Conservation (phyloP, 176 grass and related monocot genomes). For the Triticum dicoccoides region DNA sequence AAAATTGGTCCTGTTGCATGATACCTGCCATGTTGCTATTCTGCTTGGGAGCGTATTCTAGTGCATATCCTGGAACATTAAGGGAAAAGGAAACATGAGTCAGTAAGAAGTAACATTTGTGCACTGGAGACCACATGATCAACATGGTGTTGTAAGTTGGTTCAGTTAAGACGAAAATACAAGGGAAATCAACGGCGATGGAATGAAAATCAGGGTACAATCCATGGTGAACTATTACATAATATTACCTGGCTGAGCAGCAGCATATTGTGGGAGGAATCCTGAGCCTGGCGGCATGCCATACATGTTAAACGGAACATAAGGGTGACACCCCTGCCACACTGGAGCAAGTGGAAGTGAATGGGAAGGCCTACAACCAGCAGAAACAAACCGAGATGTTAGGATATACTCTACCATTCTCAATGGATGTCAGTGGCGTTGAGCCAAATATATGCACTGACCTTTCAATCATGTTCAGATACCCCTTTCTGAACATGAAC, state of each 20-base stretch:
- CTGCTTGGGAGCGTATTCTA: neutral
- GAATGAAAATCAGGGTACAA: neutral
- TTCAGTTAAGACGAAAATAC: neutral
- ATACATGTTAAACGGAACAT: neutral
- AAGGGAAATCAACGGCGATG: neutral
- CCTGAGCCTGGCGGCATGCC: neutral
- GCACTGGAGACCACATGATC: neutral
- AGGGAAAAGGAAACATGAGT: neutral
- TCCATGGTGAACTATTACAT: neutral
- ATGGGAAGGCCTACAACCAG: neutral
- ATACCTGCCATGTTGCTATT: neutral
- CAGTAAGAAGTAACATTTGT: neutral
- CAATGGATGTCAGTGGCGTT: neutral
- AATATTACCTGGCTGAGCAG: neutral
- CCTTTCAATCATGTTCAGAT: neutral
- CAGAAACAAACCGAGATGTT: neutral
- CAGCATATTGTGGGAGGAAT: neutral
- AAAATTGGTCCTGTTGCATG: neutral
- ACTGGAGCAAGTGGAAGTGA: neutral
- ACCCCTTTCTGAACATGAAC: constrained; percentile 29
- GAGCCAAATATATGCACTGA: neutral
- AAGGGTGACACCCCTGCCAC: neutral
- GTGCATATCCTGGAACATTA: neutral
- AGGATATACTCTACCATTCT: neutral
- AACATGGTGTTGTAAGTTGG: neutral